phyloP scores from a whole-genome alignment of 805 yeast species.

The Wickerhamomyces strasburgensis region DNA sequence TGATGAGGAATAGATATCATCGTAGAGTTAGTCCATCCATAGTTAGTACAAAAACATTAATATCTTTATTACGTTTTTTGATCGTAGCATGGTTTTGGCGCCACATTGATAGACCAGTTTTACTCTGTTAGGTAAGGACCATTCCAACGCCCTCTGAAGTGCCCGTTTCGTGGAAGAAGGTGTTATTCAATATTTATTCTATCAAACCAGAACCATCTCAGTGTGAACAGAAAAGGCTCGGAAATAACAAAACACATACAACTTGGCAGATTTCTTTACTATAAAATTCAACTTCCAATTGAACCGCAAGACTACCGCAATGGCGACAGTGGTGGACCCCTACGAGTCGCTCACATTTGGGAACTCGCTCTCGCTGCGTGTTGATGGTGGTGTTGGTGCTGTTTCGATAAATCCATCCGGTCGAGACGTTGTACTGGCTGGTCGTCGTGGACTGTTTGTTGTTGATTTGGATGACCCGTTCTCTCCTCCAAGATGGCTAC shows the following conservation, averaged over 20 bases:
- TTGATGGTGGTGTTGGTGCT: constrained; percentile 89
- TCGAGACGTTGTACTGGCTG: constrained; percentile 89
- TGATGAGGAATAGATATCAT: constrained; percentile 40
- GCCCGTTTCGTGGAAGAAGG: too few relatives aligned
- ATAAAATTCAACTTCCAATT: too few relatives aligned
- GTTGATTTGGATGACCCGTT: constrained; percentile 96
- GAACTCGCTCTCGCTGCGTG: constrained; percentile 73
- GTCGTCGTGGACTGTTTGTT: constrained; percentile 74
- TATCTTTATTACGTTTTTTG: too few relatives aligned
- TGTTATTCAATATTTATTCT: too few relatives aligned
- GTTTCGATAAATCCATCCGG: constrained; percentile 88
- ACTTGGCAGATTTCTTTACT: too few relatives aligned
- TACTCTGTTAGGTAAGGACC: neutral
- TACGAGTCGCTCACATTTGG: constrained; percentile 62
- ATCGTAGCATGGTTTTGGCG: neutral
- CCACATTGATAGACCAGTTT: neutral
- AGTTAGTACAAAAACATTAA: too few relatives aligned
- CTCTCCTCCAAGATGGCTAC: constrained; percentile 90
- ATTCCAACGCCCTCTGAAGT: too few relatives aligned
- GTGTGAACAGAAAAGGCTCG: too few relatives aligned
- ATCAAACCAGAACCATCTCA: too few relatives aligned
- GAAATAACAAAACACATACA: too few relatives aligned
- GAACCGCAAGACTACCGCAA: too few relatives aligned
- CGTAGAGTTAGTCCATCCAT: neutral
- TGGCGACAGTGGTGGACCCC: constrained; percentile 18